Percentiles rank a stretch among this genome's conserved stretches.
These are phyloP conservation scores for Boletus hoseneyae DNA, from an alignment of 1,284 basidiomycete genomes.

Conservation along the genomic window DNA sequence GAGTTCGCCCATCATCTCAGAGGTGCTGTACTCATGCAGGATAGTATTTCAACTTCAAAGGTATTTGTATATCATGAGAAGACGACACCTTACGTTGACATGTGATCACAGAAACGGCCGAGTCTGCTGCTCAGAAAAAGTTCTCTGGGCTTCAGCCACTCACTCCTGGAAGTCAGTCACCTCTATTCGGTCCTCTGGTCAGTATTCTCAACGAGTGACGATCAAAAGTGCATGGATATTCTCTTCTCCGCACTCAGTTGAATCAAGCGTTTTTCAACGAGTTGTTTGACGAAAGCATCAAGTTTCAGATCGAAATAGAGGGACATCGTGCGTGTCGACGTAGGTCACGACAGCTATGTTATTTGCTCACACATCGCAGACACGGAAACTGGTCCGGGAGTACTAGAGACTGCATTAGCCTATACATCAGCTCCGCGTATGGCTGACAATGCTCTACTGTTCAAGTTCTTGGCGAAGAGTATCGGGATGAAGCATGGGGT, in stretches of 20 bases:
- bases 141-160: slow-evolving; percentile 75
- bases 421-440: slow-evolving; percentile 84
- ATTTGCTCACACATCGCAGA: slow-evolving; percentile 45
- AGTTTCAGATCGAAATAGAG: slow-evolving; percentile 85
- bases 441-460: slow-evolving; percentile 93
- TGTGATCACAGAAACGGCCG: slow-evolving; percentile 64
- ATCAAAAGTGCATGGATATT: slow-evolving; percentile 85
- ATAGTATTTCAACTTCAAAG: slow-evolving; percentile 94
- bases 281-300: slow-evolving; percentile 73
- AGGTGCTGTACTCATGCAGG: slow-evolving; percentile 4
- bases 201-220: slow-evolving; percentile 8
- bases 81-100: neutral
- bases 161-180: slow-evolving; percentile 82
- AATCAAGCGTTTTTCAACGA: slow-evolving; percentile 91
- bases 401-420: slow-evolving; percentile 91
- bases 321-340: slow-evolving; percentile 71
- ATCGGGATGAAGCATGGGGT: slow-evolving; percentile 87
- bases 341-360: neutral
- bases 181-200: neutral
- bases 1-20: slow-evolving; percentile 18
- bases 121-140: slow-evolving; percentile 72
- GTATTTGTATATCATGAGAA: slow-evolving; percentile 34
- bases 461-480: slow-evolving; percentile 92
- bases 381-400: slow-evolving; percentile 93
- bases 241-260: slow-evolving; percentile 81